A percentile compares a stretch with the other conserved stretches of the same genome.
Evolutionary conservation across 2,329 filamentous ascomycete genomes (phyloP).

Genomic region (Cladophialophora chaetospira): DNA sequence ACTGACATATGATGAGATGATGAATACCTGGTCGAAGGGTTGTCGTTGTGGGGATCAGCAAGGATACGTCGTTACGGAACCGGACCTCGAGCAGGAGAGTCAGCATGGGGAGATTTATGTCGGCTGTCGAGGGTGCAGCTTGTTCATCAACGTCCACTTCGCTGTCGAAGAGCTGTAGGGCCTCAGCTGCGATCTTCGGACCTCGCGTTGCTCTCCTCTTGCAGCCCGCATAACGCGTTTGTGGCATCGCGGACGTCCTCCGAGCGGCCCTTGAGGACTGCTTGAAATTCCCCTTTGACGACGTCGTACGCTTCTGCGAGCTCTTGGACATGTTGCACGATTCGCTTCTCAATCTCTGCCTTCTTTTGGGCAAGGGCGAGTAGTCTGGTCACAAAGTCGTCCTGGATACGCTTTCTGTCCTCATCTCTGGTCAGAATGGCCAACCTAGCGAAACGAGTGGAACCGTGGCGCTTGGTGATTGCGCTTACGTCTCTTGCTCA

Average conservation of each 20-base stretch:
- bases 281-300: slow-evolving; percentile 23
- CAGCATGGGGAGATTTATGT: slow-evolving; percentile 58
- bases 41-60: slow-evolving; percentile 62
- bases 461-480: not conserved
- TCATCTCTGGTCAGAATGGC: not conserved
- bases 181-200: not conserved
- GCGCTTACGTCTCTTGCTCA: slow-evolving; percentile 14
- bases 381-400: slow-evolving; percentile 15
- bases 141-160: slow-evolving; percentile 64
- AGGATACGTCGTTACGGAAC: slow-evolving; percentile 58
- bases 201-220: not conserved
- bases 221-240: not conserved
- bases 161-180: slow-evolving; percentile 47
- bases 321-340: slow-evolving; percentile 19
- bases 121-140: slow-evolving; percentile 64
- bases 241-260: slow-evolving; percentile 24
- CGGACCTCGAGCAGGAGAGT: slow-evolving; percentile 54
- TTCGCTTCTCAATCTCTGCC: slow-evolving; percentile 20
- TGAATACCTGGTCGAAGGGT: slow-evolving; percentile 51
- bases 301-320: slow-evolving; percentile 19
- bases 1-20: slow-evolving; percentile 44
- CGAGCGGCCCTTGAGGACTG: slow-evolving; percentile 21
- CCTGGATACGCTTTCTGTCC: slow-evolving; percentile 12
- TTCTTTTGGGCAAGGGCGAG: slow-evolving; percentile 18
- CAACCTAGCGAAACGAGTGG: not conserved